Evolutionary conservation across 1,284 basidiomycete species (phyloP).

Genomic region (Marasmius oreades): DNA sequence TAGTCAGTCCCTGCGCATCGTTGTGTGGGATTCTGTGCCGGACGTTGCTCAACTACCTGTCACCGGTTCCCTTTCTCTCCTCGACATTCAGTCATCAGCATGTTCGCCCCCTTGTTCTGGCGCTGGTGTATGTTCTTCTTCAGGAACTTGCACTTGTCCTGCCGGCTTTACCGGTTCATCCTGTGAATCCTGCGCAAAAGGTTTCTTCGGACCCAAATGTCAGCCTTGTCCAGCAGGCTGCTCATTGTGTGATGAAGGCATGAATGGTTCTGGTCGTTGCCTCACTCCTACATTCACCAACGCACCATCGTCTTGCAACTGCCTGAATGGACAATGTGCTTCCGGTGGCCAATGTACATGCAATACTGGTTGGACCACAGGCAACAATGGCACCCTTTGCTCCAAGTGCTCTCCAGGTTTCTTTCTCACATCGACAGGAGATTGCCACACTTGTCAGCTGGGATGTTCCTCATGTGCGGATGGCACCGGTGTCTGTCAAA

Average conservation of each 20-base stretch:
- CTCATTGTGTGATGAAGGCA: conserved; percentile 69
- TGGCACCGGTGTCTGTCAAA: conserved; percentile 61
- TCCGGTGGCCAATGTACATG: conserved; percentile 67
- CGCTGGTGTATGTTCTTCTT: conserved; percentile 62
- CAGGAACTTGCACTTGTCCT: conserved; percentile 67
- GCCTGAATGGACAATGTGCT: conserved; percentile 71
- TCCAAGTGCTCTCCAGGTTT: conserved; percentile 71
- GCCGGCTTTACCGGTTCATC: conserved; percentile 71
- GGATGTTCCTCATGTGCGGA: conserved; percentile 70
- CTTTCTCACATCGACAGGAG: conserved; percentile 64
- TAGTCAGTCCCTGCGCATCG: conserved; percentile 48
- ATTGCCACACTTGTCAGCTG: conserved; percentile 72
- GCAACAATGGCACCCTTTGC: conserved; percentile 68
- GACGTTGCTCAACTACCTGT: conserved; percentile 65
- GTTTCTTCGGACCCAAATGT: conserved; percentile 72
- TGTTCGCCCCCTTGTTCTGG: conserved; percentile 73
- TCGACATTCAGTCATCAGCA: conserved; percentile 63
- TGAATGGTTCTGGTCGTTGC: conserved; percentile 70
- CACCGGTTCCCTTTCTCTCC: conserved; percentile 47
- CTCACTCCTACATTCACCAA: conserved; percentile 46
- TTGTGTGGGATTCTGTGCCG: conserved; percentile 78
- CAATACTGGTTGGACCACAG: conserved; percentile 71
- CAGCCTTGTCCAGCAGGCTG: conserved; percentile 66
- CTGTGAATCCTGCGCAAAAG: conserved; percentile 70
- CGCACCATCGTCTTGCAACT: conserved; percentile 66